phyloP scores from a whole-genome alignment of 2,329 filamentous ascomycete species.

The Talaromyces rugulosus region DNA sequence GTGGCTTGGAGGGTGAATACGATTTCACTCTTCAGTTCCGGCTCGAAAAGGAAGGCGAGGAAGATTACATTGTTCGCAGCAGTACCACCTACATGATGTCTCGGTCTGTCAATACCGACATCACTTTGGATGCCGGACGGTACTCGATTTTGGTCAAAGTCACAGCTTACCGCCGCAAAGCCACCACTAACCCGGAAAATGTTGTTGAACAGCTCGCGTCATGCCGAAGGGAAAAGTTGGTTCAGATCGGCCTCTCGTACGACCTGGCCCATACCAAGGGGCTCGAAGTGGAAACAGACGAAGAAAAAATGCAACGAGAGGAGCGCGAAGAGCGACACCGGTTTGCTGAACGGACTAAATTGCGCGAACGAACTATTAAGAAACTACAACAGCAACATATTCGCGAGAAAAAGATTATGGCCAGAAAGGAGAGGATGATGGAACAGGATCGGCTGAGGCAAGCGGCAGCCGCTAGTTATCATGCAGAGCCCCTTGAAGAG shows the following conservation, averaged over 20 bases:
- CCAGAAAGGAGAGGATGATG: conserved; percentile 27
- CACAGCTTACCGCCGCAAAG: conserved; percentile 56
- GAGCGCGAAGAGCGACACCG: conserved; percentile 33
- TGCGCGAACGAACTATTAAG: conserved; percentile 35
- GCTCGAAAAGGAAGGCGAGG: conserved; percentile 56
- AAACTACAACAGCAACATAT: conserved; percentile 39
- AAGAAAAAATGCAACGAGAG: conserved; percentile 30
- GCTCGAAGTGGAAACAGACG: conserved; percentile 30
- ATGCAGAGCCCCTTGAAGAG: conserved; percentile 1
- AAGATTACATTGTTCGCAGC: conserved; percentile 57
- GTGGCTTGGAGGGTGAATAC: conserved; percentile 55
- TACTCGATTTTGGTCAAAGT: conserved; percentile 75
- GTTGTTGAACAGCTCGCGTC: conserved; percentile 63
- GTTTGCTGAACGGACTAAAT: conserved; percentile 30
- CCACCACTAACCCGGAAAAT: conserved; percentile 58
- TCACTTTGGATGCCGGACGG: conserved; percentile 67
- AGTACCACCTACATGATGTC: conserved; percentile 59
- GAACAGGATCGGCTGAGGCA: conserved; percentile 19
- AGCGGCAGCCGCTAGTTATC: background rate
- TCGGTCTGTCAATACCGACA: conserved; percentile 71
- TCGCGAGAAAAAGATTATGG: conserved; percentile 33
- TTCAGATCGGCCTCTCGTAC: conserved; percentile 44
- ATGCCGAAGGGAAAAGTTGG: conserved; percentile 65
- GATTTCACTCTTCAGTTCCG: conserved; percentile 56
- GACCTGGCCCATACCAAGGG: conserved; percentile 46